Conservation (phyloP, 208 protist genomes). For the Endotrypanum monterogeii region DNA sequence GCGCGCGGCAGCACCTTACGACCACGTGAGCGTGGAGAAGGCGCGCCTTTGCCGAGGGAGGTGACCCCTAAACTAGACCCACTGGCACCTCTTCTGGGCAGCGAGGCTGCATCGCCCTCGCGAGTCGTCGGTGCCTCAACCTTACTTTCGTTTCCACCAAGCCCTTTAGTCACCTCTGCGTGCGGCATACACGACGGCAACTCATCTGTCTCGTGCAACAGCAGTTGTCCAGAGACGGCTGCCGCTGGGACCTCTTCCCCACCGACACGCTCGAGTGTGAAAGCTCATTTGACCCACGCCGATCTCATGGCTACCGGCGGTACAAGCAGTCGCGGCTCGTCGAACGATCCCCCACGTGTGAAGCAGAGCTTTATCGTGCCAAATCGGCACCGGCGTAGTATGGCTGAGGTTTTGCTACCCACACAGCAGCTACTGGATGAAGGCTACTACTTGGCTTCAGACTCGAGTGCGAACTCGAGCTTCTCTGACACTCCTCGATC, state of each 20-base stretch:
- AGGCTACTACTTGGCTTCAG: slow-evolving; percentile 29
- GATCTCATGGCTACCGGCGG: neutral
- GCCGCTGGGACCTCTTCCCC: neutral
- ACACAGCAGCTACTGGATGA: slow-evolving; percentile 28
- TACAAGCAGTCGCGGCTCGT: slow-evolving; percentile 13
- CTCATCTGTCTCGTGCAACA: neutral
- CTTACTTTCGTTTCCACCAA: neutral
- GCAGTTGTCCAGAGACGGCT: neutral
- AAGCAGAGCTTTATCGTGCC: neutral
- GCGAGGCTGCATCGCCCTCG: neutral
- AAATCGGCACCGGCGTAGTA: neutral
- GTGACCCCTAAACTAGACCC: neutral
- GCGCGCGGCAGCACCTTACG: neutral
- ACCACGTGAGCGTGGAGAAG: neutral
- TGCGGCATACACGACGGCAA: neutral
- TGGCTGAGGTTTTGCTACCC: slow-evolving; percentile 2
- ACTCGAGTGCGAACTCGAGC: slow-evolving; percentile 58
- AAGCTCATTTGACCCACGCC: neutral
- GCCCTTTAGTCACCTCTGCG: neutral
- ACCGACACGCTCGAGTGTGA: neutral
- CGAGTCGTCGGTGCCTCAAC: neutral
- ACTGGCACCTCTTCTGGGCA: neutral
- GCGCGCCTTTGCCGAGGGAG: neutral
- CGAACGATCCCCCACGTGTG: neutral
- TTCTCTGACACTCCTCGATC: slow-evolving; percentile 42